Evolutionary conservation across 208 protist species (phyloP).

Genomic region (Porcisia hertigi): DNA sequence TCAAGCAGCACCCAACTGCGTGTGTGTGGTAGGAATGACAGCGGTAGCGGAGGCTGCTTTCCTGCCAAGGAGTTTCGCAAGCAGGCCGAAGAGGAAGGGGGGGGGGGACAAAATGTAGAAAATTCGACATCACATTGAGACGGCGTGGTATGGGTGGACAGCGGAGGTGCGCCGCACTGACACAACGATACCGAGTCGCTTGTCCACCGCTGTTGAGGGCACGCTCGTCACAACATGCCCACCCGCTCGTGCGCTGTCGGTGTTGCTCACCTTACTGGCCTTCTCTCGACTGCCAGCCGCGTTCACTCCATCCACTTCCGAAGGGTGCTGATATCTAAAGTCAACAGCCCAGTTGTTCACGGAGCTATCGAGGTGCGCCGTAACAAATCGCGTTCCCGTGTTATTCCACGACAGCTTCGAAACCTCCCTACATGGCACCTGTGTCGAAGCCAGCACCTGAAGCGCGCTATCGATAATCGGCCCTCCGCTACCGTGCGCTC

Average conservation of each 20-base stretch:
- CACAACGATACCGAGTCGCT: constrained; percentile 35
- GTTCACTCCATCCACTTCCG: not conserved
- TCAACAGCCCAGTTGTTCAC: constrained; percentile 71
- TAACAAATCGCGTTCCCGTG: constrained; percentile 79
- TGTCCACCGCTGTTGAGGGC: constrained; percentile 2
- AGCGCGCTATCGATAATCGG: constrained; percentile 25
- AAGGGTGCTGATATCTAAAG: constrained; percentile 40
- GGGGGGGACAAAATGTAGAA: not conserved
- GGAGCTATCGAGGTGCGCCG: constrained; percentile 72
- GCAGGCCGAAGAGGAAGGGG: not conserved
- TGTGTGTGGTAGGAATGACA: not conserved
- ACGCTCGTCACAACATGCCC: constrained; percentile 8
- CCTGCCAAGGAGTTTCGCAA: not conserved
- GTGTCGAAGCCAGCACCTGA: constrained; percentile 42
- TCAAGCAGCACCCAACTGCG: not conserved
- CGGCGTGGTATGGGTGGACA: constrained; percentile 57
- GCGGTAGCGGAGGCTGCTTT: not conserved
- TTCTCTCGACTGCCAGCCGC: not conserved
- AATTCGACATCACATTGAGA: constrained; percentile 5
- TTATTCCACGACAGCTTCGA: constrained; percentile 79
- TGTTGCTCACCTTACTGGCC: not conserved
- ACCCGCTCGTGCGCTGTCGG: not conserved
- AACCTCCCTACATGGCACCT: constrained; percentile 55
- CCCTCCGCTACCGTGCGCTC: not conserved
- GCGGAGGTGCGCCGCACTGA: constrained; percentile 50